Base-by-base conservation (phyloP, 345 rosid genomes). In the Ceriops tagal region DNA sequence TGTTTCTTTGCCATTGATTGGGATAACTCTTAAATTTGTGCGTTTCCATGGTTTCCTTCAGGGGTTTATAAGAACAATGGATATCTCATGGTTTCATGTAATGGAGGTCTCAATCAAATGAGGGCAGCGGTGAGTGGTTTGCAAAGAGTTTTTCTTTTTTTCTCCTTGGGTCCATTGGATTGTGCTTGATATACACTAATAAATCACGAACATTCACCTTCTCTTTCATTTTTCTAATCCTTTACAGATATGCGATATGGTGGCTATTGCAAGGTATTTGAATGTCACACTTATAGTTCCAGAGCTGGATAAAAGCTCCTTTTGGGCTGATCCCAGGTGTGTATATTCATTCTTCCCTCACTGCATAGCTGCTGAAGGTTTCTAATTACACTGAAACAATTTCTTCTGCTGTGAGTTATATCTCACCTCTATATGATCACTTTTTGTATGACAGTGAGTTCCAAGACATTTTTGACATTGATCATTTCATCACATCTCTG, bases 21-120 rank as follows among this genome's bases (percentile, higher is more conserved):
- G 9, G 43, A 32, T 8, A 27, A 68, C 26, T 57, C n/a, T 19
- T 59, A 47, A 47, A 21, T 20, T 58, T 20, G 3, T 34, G 28
- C 5, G 27, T 20, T 73, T 53, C 15, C 26, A 27, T 58, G 73
- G 52, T 66, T 83, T 66, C 5, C 53, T 32, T 53, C 71, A 96
- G 99, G 99, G 85, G 71, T 86, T 62, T 96, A 96, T 84, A 86
- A 84, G 78, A 92, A 92, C 90, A 96, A 92, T 73, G 98, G 98
- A 46, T 92, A 96, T 70, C 85, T 92, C 72, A 83, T 96, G 93
- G 91, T 90, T 72, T 96, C 98, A 11, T 89, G 92, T 77, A 91
- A 87, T 81, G 97, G 97, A 63, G 97, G 97, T 78, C 97, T 91
- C 59, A 91, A 91, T 80, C 97, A 91, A 81, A 91, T 91, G 97